Base-by-base conservation (phyloP, 2,329 filamentous ascomycete species). In the Aspergillus persii region DNA sequence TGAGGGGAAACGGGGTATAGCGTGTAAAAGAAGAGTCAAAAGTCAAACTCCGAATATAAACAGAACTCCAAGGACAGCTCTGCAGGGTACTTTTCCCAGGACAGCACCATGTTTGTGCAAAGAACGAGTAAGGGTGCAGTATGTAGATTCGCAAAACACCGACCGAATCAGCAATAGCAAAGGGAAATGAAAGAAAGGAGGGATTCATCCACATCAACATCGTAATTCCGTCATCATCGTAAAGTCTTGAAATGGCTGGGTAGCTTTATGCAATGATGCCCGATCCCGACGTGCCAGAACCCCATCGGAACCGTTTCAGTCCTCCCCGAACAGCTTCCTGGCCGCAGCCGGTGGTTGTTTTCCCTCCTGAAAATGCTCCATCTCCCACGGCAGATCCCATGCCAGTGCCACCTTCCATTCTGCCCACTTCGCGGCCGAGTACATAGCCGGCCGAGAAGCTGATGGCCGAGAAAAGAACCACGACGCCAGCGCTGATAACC, bases 371-470 rank as follows among this genome's bases (percentile, higher is more conserved):
- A 49, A 70, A 62, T 47, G 63, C 60, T 12, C 64, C 63, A 51
- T 72, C 69, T 9, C 67, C 66, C 49, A 71, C 65, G 33, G 69
- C 62, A 60, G 57, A 58, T 48, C 68, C 64, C 54, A 72, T 51
- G 3, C 68, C 70, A 4, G 68, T 68, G 26, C 66, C 71, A 46
- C 73, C 79, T 67, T 87, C 85, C 2, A 81, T 74, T 54, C 79
- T 77, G 1, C 84, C 84, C 4, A 84, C 80, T 63, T 88, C 85
- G 56, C 80, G 80, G 9, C 86, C 86, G 12, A 87, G 78, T 12
- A 83, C 82, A 66, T 88, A 88, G 1, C 86, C 86, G 3, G 86
- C 86, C 0, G 84, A 84, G 70, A 88, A 89, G 65, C 84, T 86
- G 61, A 88, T 81, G 2, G 86, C 86, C 15, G 83, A 86, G 57